Base-by-base conservation (phyloP, 225 moss, liverwort and hornwort genomes). In the Sphagnum tenellum region DNA sequence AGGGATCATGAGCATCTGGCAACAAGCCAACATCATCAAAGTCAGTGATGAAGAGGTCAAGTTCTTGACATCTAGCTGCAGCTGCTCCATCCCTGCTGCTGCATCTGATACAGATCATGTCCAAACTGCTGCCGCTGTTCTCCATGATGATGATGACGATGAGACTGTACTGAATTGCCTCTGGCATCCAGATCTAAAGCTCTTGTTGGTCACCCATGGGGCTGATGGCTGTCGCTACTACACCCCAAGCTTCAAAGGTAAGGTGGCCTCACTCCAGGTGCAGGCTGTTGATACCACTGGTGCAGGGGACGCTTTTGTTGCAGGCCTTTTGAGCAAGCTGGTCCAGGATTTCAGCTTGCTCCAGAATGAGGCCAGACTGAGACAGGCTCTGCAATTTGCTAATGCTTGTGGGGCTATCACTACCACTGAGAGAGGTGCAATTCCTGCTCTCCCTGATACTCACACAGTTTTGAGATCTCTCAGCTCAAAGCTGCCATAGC, bases 391-490 rank as follows among this genome's bases (percentile, higher is more conserved):
- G 29, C 78, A 50, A 45, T 88, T 90, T 65, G 92, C 92, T 3
- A 84, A 84, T 64, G 90, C 81, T 0, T 89, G 93, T 61, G 90
- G 88, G 56, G 89, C 89, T 11, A 82, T 93, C 61, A 78, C 89
- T 56, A 89, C 89, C 4, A 93, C 89, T 2, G 77, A 77, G 50
- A 73, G 71, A 63, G 90, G 90, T 55, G 88, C 88, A 48, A 93
- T 90, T 47, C 89, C 86, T 6, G 79, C 86, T 68, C 75, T 90
- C 12, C 93, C 90, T 0, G 62, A 81, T 59, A 71, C 73, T 7
- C 59, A 68, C 13, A 65, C 71, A 2, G 89, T 89, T 4, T 46
- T 65, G 80, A 69, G 29, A 29, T 29, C 29, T 29, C 29, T 29
- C 29, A 29, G 29, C 29, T 29, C 29, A 29, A 29, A 29, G 29